phyloP scores from a whole-genome alignment of 1,284 basidiomycete species.

The Volvariella volvacea region DNA sequence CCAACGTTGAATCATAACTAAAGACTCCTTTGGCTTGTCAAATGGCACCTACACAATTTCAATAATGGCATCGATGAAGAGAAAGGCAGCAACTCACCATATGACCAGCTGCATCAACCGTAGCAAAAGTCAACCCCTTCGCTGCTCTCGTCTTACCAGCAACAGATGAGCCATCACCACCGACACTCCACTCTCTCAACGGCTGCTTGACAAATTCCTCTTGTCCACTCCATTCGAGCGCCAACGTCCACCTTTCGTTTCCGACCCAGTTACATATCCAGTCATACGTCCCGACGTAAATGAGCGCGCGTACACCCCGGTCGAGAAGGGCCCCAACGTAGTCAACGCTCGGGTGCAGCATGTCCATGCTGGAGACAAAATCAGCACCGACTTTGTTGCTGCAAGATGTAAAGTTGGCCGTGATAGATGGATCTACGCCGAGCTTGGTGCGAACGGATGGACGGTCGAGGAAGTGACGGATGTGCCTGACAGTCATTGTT shows the following conservation, averaged over 20 bases:
- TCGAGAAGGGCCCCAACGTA: slow-evolving; percentile 72
- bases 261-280: slow-evolving; percentile 72
- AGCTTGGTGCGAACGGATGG: slow-evolving; percentile 45
- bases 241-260: slow-evolving; percentile 56
- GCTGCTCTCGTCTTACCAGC: slow-evolving; percentile 49
- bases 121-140: slow-evolving; percentile 52
- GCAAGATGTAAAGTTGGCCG: slow-evolving; percentile 45
- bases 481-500: slow-evolving; percentile 28
- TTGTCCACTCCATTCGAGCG: slow-evolving; percentile 55
- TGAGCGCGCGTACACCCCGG: slow-evolving; percentile 63
- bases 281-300: slow-evolving; percentile 71
- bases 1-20: slow-evolving; percentile 43
- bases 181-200: slow-evolving; percentile 41
- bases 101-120: slow-evolving; percentile 46
- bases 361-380: slow-evolving; percentile 35
- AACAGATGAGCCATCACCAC: slow-evolving; percentile 30
- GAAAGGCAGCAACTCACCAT: slow-evolving; percentile 32
- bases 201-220: slow-evolving; percentile 38
- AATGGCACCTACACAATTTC: slow-evolving; percentile 37
- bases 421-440: slow-evolving; percentile 49
- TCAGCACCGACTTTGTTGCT: slow-evolving; percentile 30
- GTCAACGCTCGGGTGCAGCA: slow-evolving; percentile 34
- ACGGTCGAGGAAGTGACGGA: slow-evolving; percentile 48
- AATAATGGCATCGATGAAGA: neutral
- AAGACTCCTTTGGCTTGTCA: slow-evolving; percentile 44